Evolutionary conservation across 2,329 filamentous ascomycete genomes (phyloP), one percentile per base, ranked within the genome.

Genomic region (Beauveria sp.): DNA sequence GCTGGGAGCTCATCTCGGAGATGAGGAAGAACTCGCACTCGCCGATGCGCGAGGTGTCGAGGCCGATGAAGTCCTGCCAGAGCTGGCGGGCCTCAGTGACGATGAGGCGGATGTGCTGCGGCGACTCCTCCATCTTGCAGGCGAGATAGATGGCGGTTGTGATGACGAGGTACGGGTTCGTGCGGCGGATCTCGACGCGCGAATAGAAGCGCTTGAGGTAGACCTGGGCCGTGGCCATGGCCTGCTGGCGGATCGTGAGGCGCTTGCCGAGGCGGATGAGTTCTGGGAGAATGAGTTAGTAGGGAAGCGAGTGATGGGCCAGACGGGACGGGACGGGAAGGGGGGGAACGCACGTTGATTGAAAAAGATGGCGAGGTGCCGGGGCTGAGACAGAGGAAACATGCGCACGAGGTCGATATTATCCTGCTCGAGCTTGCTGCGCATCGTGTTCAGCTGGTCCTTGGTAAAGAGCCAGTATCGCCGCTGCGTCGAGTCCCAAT

Each of bases 81-180:
- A 96, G 81, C 62, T 88, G 84, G 40, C 91, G 86, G 3, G 92
- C 91, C 73, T 99, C 94, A 52, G 86, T 88, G 12, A 94, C 87
- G 62, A 99, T 88, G 65, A 96, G 84, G 34, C 94, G 85, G 69
- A 99, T 97, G 73, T 99, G 94, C 73, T 97, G 93, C 3, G 94
- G 94, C 55, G 88, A 92, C 74, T 99, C 94, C 73, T 99, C 94
- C 85, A 96, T 96, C 76, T 99, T 99, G 78, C 92, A 96, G 22
- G 94, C 92, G 41, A 99, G 80, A 73, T 99, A 99, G 63, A 97
- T 83, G 5, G 93, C 90, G 1, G 94, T 97, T n/a, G 92, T 88
- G 65, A 96, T 83, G 62, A 97, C 86, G 41, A 97, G 85, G 71
- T 96, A 96, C 4, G 93, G 92, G 68, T 97, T 99, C 53, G 92